Base-by-base conservation (phyloP, 139 green algal species). In the Ettlia oleoabundans region DNA sequence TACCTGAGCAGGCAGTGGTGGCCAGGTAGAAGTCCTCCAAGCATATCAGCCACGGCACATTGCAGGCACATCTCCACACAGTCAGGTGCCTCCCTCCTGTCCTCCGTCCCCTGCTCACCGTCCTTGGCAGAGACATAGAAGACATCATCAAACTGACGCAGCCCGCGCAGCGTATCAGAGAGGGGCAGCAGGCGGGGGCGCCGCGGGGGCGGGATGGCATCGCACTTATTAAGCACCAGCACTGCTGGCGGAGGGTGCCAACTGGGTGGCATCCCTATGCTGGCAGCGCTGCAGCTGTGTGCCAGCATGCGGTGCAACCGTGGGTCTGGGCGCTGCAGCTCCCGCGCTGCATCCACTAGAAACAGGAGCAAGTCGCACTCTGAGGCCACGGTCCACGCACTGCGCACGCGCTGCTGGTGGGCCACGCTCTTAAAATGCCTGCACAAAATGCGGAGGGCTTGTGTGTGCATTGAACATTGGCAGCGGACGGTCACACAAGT, bases 301-400 rank as follows among this genome's bases (percentile, higher is more conserved):
- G 87, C 58, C 53, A 92, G 81, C 7, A 88, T 53, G 4, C 62
- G 43, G 15, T 33, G 28, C 43, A 92, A 64, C 55, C 86, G 68
- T 21, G 81, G 79, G 47, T 92, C 89, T 18, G 81, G 74, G 38
- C 82, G 41, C 42, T 63, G 26, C 71, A 95, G 78, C 87, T 95
- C 89, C 1, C 90, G 80, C 0, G 92, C 78, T 0, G 88, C 91
- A 73, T 95, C 92, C n/a, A 96, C 72, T 5, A 95, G 79, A 74
- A 93, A 91, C 26, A 95, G 78, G 42, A 96, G 65, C 63, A 90
- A 38, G 71, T 94, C 92, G 64, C 86, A 94, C 61, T 88, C 61
- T 1, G 35, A 72, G 0, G 92, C 92, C 13, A 82, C 90, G 0
- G 63, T 47, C 90, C 92, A 95, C 18, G 92, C 92, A n/a, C 81